phyloP scores from a whole-genome alignment of 352 stramenopile species.

The Blastocystis sp. region DNA sequence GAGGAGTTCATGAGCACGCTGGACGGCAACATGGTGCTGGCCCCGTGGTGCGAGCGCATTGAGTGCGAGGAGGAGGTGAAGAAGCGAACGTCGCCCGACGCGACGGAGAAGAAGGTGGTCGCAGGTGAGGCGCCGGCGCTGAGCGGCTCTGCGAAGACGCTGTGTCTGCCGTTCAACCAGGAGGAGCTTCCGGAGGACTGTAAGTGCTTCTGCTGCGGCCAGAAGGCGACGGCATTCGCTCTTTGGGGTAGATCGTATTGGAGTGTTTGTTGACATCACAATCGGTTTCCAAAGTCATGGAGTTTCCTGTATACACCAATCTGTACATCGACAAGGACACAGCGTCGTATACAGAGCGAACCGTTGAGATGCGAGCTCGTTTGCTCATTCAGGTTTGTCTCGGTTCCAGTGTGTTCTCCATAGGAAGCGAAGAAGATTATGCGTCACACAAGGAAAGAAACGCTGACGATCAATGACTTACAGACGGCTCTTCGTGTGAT shows the following conservation, averaged over 20 bases:
- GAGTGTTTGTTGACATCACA: conserved; percentile 26
- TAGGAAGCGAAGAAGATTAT: conserved; percentile 35
- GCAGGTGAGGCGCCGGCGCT: conserved; percentile 63
- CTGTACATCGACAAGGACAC: background rate
- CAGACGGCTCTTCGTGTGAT: background rate
- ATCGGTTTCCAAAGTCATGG: background rate
- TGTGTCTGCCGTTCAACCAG: conserved; percentile 95
- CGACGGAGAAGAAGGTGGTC: conserved; percentile 65
- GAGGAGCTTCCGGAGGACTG: conserved; percentile 74
- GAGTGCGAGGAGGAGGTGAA: conserved; percentile 83
- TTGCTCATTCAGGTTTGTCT: conserved; percentile 2
- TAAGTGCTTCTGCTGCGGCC: conserved; percentile 89
- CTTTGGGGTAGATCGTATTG: conserved; percentile 83
- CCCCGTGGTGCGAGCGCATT: conserved; percentile 82
- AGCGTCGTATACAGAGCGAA: background rate
- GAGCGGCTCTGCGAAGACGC: conserved; percentile 87
- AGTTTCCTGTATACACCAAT: background rate
- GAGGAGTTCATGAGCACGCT: conserved; percentile 93
- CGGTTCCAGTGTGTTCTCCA: background rate
- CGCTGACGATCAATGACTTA: background rate
- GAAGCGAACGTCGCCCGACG: conserved; percentile 68
- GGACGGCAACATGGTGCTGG: conserved; percentile 87
- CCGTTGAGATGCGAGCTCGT: background rate
- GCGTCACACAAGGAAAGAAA: conserved; percentile 1
- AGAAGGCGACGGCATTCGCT: conserved; percentile 81